Conservation (phyloP, 805 yeast genomes). For the Candida hispaniensis region DNA sequence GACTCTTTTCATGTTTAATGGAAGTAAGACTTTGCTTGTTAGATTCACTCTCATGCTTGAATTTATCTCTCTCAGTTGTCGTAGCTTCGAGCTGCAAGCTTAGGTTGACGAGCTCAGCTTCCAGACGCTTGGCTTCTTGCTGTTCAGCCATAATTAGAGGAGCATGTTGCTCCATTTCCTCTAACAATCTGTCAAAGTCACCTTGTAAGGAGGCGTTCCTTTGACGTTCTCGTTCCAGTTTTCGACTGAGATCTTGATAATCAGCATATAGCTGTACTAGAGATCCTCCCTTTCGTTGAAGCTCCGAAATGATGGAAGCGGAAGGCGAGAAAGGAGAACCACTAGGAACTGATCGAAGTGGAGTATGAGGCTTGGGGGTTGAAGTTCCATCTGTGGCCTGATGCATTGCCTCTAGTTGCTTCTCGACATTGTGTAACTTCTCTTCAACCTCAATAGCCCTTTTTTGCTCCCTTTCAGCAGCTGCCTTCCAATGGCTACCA, state of each 20-base stretch:
- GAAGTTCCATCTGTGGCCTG: conserved; percentile 19
- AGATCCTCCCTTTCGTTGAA: conserved; percentile 42
- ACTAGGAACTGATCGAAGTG: conserved; percentile 18
- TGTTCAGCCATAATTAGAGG: conserved; percentile 64
- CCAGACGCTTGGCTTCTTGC: conserved; percentile 45
- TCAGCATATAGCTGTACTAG: conserved; percentile 58
- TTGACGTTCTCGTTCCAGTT: conserved; percentile 55
- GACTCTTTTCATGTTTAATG: conserved; percentile 36
- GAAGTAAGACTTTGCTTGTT: conserved; percentile 32
- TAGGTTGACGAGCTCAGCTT: conserved; percentile 46
- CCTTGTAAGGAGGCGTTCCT: conserved; percentile 59
- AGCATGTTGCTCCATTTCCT: conserved; percentile 65
- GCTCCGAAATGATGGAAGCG: conserved; percentile 44
- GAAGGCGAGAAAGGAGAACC: conserved; percentile 38
- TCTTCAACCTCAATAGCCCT: conserved; percentile 31
- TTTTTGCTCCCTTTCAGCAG: conserved; percentile 31
- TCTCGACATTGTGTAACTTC: conserved; percentile 37
- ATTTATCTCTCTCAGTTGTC: conserved; percentile 31
- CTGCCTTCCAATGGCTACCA: conserved; percentile 33
- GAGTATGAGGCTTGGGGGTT: conserved; percentile 16
- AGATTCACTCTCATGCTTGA: conserved; percentile 27
- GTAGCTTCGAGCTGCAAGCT: conserved; percentile 39
- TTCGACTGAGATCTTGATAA: conserved; percentile 51
- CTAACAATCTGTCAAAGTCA: conserved; percentile 60
- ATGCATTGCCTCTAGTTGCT: conserved; percentile 21